phyloP scores from a whole-genome alignment of 306 rosid species.

The Lathyrus tuberosus region DNA sequence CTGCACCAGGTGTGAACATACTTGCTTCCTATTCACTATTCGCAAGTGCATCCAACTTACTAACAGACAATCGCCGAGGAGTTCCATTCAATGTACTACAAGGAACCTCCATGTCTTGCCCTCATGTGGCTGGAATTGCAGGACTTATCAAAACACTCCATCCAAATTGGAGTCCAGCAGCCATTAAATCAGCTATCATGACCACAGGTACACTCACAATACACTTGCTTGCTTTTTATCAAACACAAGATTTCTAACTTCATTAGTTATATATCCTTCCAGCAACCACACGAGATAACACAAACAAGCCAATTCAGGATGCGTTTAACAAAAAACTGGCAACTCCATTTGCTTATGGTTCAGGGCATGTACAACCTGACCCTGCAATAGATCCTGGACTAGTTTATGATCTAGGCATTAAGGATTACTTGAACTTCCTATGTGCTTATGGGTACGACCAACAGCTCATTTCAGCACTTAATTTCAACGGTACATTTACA shows the following conservation, averaged over 20 bases:
- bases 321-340: conserved; percentile 20
- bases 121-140: conserved; percentile 27
- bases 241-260: neutral
- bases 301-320: conserved; percentile 37
- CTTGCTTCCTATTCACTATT: conserved; percentile 56
- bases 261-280: neutral
- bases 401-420: conserved; percentile 16
- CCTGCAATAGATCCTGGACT: conserved; percentile 66
- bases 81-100: conserved; percentile 6
- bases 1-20: conserved; percentile 50
- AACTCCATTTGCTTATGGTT: conserved; percentile 54
- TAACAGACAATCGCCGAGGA: neutral
- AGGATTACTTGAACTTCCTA: conserved; percentile 65
- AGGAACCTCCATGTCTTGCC: conserved; percentile 39
- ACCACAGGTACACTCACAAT: conserved; percentile 21
- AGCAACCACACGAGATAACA: conserved; percentile 53
- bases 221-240: neutral
- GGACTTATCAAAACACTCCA: conserved; percentile 28
- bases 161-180: conserved; percentile 33
- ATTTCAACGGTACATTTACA: conserved; percentile 9
- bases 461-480: conserved; percentile 23
- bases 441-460: conserved; percentile 58
- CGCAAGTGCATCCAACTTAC: conserved; percentile 34
- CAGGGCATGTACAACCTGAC: conserved; percentile 63
- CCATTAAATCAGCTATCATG: conserved; percentile 35